Conservation (phyloP, 495 filamentous ascomycete species). For the Tuber indicum region DNA sequence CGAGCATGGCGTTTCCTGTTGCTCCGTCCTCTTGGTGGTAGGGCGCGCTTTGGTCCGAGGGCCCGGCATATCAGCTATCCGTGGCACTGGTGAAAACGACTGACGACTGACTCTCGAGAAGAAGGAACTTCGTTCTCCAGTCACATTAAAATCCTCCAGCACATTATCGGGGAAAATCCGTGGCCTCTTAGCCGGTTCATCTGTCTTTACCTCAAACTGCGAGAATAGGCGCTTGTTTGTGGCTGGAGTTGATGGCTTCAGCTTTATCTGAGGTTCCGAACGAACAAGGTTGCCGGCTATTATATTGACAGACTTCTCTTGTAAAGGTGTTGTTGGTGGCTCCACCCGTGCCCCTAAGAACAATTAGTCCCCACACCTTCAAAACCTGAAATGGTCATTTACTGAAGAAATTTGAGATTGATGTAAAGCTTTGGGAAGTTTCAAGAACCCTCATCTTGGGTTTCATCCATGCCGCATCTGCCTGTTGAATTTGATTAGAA, state of each 20-base stretch:
- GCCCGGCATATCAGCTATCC: neutral
- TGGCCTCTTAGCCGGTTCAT: conserved; percentile 28
- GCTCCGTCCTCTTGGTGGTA: neutral
- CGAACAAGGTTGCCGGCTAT: conserved; percentile 20
- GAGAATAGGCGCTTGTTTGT: conserved; percentile 22
- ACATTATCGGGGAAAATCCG: conserved; percentile 8
- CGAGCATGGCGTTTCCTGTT: neutral
- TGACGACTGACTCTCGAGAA: conserved; percentile 20
- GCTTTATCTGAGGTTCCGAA: conserved; percentile 6
- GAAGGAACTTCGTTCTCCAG: conserved; percentile 32
- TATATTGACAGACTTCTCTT: conserved; percentile 11
- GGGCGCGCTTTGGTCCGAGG: neutral
- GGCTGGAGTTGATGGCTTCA: conserved; percentile 13
- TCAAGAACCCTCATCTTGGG: conserved; percentile 14
- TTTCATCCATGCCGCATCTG: neutral
- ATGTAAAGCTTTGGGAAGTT: neutral
- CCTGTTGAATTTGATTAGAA: conserved; percentile 12
- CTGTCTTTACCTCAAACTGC: conserved; percentile 14
- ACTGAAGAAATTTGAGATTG: neutral
- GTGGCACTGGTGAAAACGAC: neutral
- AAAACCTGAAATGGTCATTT: neutral
- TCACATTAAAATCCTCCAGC: conserved; percentile 21
- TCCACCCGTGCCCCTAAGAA: conserved; percentile 2
- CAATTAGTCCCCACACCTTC: neutral
- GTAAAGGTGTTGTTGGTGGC: conserved; percentile 17